Conservation (phyloP, 805 yeast species). For the Yarrowia sp. region DNA sequence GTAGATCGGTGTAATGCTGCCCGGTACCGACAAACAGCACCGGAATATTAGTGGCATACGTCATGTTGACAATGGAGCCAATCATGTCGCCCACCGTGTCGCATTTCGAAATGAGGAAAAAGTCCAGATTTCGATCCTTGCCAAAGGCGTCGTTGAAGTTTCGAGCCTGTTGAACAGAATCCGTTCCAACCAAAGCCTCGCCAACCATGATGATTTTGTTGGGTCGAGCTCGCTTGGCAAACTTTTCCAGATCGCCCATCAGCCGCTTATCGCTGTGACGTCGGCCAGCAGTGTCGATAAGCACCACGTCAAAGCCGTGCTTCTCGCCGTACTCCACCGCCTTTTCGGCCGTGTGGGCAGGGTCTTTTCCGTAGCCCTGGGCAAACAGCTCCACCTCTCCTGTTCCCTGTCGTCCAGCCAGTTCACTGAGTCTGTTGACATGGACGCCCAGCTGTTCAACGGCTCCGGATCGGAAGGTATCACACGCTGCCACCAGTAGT, state of each 20-base stretch:
- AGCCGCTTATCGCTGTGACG: conserved; percentile 90
- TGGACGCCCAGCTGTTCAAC: conserved; percentile 96
- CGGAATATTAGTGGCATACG: conserved; percentile 92
- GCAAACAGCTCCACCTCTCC: conserved; percentile 73
- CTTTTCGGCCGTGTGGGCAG: conserved; percentile 86
- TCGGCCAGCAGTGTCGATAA: conserved; percentile 97
- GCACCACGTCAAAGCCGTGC: conserved; percentile 72
- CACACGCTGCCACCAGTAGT: conserved; percentile 93
- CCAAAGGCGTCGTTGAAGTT: conserved; percentile 95
- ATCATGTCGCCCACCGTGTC: conserved; percentile 97
- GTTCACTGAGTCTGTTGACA: conserved; percentile 72
- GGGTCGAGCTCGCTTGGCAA: conserved; percentile 93
- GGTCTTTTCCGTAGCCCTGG: conserved; percentile 97
- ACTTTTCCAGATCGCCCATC: conserved; percentile 93
- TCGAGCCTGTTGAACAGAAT: conserved; percentile 90
- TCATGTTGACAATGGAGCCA: conserved; percentile 97
- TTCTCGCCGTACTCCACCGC: conserved; percentile 78
- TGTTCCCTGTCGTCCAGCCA: conserved; percentile 51
- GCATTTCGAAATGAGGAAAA: conserved; percentile 88
- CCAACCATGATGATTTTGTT: conserved; percentile 98
- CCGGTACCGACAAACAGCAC: conserved; percentile 95
- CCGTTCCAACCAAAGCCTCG: conserved; percentile 96
- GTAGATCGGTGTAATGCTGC: conserved; percentile 90
- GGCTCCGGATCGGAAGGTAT: conserved; percentile 96
- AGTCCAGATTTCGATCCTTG: conserved; percentile 71